A percentile compares a stretch with the other conserved stretches of the same genome.
Evolutionary conservation across 2,329 filamentous ascomycete species (phyloP).

Genomic region (Orbilia oligospora): DNA sequence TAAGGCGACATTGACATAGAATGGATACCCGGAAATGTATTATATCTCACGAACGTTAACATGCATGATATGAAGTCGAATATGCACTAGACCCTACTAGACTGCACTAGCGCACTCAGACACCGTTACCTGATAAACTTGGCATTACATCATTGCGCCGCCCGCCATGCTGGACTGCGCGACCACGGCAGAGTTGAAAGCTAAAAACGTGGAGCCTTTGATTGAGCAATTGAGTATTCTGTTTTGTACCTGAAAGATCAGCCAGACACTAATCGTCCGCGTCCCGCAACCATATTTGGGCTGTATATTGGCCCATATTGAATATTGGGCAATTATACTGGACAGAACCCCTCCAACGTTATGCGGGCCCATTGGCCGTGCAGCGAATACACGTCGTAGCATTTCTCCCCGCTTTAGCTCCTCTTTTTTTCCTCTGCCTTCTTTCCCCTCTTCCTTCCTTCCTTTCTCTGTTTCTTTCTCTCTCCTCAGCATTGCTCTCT

Average conservation of each 20-base stretch:
- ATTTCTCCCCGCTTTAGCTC: constrained; percentile 31
- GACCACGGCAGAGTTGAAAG: neutral
- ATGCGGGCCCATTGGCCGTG: constrained; percentile 24
- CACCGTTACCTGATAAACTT: constrained; percentile 33
- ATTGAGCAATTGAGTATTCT: constrained; percentile 21
- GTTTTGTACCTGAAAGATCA: constrained; percentile 51
- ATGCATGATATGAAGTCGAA: constrained; percentile 11
- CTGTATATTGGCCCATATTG: constrained; percentile 28
- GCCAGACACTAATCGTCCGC: constrained; percentile 16
- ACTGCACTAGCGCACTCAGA: constrained; percentile 20
- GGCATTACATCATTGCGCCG: constrained; percentile 55
- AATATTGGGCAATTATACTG: constrained; percentile 28
- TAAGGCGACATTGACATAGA: constrained; percentile 33
- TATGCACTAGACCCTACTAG: constrained; percentile 28
- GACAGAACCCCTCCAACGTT: constrained; percentile 12
- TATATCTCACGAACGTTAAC: constrained; percentile 20
- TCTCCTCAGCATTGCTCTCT: constrained; percentile 23
- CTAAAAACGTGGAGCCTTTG: constrained; percentile 35
- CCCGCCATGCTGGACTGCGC: constrained; percentile 31
- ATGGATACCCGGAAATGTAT: constrained; percentile 35
- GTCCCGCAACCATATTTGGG: constrained; percentile 35
- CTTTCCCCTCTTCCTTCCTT: constrained; percentile 1
- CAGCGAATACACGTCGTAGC: constrained; percentile 23
- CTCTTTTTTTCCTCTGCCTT: constrained; percentile 9
- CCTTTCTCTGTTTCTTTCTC: neutral